phyloP scores from a whole-genome alignment of 2,329 filamentous ascomycete genomes.

The Rhytidhysteron rufulum region DNA sequence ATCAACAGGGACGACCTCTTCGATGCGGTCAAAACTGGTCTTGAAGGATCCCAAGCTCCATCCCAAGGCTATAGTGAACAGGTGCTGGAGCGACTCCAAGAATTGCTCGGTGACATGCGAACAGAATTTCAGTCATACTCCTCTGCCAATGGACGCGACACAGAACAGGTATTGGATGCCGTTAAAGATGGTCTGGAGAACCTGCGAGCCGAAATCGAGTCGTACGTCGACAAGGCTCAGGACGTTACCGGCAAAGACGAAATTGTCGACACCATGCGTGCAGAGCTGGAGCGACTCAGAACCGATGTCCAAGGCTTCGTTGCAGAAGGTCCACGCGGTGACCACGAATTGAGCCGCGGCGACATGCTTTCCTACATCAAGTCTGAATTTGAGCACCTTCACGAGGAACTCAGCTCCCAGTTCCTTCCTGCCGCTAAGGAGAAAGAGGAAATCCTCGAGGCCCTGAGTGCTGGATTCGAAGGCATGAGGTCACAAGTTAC shows the following conservation, averaged over 20 bases:
- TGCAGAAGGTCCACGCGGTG: conserved; percentile 40
- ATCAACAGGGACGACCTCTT: conserved; percentile 52
- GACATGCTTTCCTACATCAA: conserved; percentile 50
- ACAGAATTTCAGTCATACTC: conserved; percentile 73
- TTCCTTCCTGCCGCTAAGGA: conserved; percentile 29
- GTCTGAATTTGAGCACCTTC: conserved; percentile 59
- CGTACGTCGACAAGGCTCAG: conserved; percentile 69
- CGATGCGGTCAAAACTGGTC: conserved; percentile 54
- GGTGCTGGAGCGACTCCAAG: conserved; percentile 57
- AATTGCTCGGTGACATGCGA: conserved; percentile 59
- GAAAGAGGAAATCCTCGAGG: conserved; percentile 38
- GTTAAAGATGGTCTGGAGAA: conserved; percentile 83
- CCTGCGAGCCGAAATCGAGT: conserved; percentile 74
- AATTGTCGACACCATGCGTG: conserved; percentile 65
- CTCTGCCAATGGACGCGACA: conserved; percentile 72
- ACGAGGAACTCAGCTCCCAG: conserved; percentile 53
- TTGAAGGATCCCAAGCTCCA: conserved; percentile 51
- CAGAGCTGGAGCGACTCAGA: conserved; percentile 63
- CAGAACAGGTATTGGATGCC: conserved; percentile 82
- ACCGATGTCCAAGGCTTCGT: conserved; percentile 54
- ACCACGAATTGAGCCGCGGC: conserved; percentile 37
- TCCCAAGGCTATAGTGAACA: conserved; percentile 55
- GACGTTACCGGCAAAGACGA: conserved; percentile 72
- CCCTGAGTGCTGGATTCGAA: conserved; percentile 38
- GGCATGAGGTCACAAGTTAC: conserved; percentile 39